These are phyloP conservation scores for Xylaria telfairii DNA, from an alignment of 495 filamentous ascomycete species.

Conservation along the genomic window DNA sequence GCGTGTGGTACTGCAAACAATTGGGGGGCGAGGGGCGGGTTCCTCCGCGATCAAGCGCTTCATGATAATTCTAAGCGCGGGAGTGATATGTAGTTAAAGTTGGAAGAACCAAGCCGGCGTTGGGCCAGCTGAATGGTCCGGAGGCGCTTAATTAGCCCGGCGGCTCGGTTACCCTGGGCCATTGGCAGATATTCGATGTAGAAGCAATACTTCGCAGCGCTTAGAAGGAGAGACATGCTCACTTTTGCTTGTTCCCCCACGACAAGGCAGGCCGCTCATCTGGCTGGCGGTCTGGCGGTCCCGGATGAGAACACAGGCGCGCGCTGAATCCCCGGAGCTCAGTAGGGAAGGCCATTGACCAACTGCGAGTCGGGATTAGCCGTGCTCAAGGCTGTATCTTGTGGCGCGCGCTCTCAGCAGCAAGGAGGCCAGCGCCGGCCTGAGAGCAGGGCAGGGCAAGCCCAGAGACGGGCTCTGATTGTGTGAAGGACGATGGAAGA, in stretches of 20 bases:
- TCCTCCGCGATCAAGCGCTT: background rate
- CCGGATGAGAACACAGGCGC: conserved; percentile 12
- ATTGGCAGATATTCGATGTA: conserved; percentile 9
- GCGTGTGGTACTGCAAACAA: background rate
- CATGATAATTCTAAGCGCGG: conserved; percentile 14
- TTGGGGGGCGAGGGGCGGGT: background rate
- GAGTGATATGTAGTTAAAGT: background rate
- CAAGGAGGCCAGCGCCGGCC: conserved; percentile 16
- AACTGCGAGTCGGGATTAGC: conserved; percentile 15
- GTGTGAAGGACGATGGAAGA: conserved; percentile 2
- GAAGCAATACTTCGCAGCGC: background rate
- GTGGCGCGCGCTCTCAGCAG: conserved; percentile 27
- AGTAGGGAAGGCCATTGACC: background rate
- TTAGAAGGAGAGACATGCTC: background rate
- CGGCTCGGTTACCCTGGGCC: conserved; percentile 7
- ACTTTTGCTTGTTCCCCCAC: background rate
- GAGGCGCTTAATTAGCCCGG: conserved; percentile 24
- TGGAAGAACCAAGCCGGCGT: background rate
- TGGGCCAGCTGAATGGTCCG: conserved; percentile 18
- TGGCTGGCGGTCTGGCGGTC: background rate
- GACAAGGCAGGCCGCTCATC: background rate
- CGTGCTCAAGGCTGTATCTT: conserved; percentile 4
- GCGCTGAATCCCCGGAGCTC: conserved; percentile 16
- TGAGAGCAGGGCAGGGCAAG: background rate
- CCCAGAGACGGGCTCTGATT: conserved; percentile 11